These are phyloP conservation scores for Musa acuminata DNA, from an alignment of 176 grass and related monocot species.

Conservation along the genomic window DNA sequence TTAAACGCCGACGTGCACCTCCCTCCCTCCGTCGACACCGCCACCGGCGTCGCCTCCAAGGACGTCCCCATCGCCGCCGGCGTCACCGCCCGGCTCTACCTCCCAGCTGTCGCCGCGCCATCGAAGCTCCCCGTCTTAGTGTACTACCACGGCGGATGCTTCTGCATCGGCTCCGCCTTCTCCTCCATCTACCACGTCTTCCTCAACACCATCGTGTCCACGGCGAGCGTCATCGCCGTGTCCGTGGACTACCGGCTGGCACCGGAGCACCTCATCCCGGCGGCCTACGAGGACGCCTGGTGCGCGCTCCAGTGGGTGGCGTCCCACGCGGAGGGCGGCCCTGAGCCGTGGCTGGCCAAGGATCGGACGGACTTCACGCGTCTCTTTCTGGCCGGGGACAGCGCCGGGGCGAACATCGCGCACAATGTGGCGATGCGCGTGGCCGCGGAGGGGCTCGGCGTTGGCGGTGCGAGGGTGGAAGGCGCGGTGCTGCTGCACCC, in stretches of 20 bases:
- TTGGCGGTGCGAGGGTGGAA: too few relatives aligned
- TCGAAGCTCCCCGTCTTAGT: constrained; percentile 37
- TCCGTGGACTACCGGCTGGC: constrained; percentile 35
- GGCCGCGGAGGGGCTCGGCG: too few relatives aligned
- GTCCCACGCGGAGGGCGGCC: constrained; percentile 12
- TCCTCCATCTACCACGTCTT: constrained; percentile 14
- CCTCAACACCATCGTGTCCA: constrained; percentile 19
- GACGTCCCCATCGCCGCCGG: constrained; percentile 7
- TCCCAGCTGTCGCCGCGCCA: neutral
- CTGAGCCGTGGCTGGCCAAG: too few relatives aligned
- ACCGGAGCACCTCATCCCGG: constrained; percentile 31
- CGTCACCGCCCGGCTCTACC: constrained; percentile 1
- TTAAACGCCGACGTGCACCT: neutral
- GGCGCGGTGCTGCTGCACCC: too few relatives aligned
- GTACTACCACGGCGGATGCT: constrained; percentile 37
- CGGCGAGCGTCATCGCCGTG: constrained; percentile 24
- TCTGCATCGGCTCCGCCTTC: constrained; percentile 30
- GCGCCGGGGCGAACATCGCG: too few relatives aligned
- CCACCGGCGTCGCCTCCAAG: constrained; percentile 1
- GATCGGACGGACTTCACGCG: too few relatives aligned
- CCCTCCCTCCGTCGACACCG: neutral
- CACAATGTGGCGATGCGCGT: too few relatives aligned
- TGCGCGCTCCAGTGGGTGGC: constrained; percentile 57
- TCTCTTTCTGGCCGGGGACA: too few relatives aligned
- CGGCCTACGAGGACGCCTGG: constrained; percentile 29